Base-by-base conservation (phyloP, 805 yeast genomes). In the Helenozyma baotianmanensis region DNA sequence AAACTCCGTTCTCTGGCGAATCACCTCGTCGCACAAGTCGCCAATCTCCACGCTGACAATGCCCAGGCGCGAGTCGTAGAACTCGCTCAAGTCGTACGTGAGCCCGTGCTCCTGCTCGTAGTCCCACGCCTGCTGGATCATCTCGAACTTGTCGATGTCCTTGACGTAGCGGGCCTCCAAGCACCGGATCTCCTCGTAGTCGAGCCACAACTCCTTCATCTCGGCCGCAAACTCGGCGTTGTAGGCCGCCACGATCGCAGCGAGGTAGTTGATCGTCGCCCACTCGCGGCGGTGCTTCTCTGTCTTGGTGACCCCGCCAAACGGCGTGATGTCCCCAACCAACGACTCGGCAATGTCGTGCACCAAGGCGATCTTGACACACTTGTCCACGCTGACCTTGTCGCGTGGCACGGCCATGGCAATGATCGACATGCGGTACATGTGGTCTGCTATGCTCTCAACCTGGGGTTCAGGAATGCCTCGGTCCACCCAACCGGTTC, bases 401-500 rank as follows among this genome's bases (percentile, higher is more conserved):
- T 59, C 57, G 31, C 70, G 47, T 13, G 76, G 74, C 26, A 86
- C 70, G 15, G 87, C 58, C 82, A 88, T 76, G 14, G 90, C 69
- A 26, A 87, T 76, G 14, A 89, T 65, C 4, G 87, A 78, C 96
- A 90, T 89, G 36, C 98, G 70, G 55, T 90, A 89, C 96, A 89
- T 89, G 58, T 90, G 97, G 59, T 89, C 97, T n/a, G 86, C 74
- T 32, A 88, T 87, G 32, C 83, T 75, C 58, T 87, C 85, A 3
- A 80, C 78, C 16, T 65, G 48, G 1, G 67, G 67, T 12, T 67
- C 53, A 9, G 75, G 72, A 12, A 67, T 47, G 3, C 63, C 62
- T 50, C 76, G 77, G 53, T 87, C 90, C 14, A 90, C 59, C 97
- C 97, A 90, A 2, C 98, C 98, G 0, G 98, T 90, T 54, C 98